phyloP scores from a whole-genome alignment of 2,329 filamentous ascomycete genomes.

The Aspergillus caelatus region DNA sequence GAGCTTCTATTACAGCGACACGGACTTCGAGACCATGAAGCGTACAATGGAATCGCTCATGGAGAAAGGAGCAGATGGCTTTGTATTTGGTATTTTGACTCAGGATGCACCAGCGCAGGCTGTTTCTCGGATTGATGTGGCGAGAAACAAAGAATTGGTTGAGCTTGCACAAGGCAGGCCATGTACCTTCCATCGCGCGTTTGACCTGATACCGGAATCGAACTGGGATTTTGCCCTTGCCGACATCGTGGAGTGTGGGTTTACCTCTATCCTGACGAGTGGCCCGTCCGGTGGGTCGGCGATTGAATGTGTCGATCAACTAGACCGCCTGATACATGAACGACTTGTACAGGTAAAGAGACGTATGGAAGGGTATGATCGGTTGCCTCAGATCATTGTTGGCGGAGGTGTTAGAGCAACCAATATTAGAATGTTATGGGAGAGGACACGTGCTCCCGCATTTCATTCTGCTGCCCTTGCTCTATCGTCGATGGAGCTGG shows the following conservation, averaged over 20 bases:
- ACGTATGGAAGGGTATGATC: not conserved
- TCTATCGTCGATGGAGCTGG: not conserved
- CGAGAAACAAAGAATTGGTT: constrained; percentile 48
- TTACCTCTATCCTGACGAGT: constrained; percentile 53
- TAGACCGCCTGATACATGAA: constrained; percentile 30
- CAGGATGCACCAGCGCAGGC: not conserved
- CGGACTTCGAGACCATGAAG: constrained; percentile 51
- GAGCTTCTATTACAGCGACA: constrained; percentile 47
- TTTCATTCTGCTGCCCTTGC: constrained; percentile 51
- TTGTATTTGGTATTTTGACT: constrained; percentile 55
- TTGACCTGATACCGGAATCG: constrained; percentile 46
- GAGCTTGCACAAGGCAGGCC: constrained; percentile 43
- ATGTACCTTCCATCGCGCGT: constrained; percentile 60
- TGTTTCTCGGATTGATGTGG: constrained; percentile 40
- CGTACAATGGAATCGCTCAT: constrained; percentile 41
- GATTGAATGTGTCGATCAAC: constrained; percentile 34
- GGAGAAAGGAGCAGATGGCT: constrained; percentile 44
- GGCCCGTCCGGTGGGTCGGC: constrained; percentile 37
- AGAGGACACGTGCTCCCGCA: constrained; percentile 32
- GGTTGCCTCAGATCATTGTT: constrained; percentile 48
- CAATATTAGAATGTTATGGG: constrained; percentile 44
- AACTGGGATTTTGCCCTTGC: constrained; percentile 31
- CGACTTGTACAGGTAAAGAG: not conserved
- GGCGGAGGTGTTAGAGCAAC: constrained; percentile 54
- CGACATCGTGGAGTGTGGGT: constrained; percentile 48